Evolutionary conservation across 345 rosid genomes (phyloP), one percentile per base, ranked within the genome.

Genomic region (Carallia brachiata): DNA sequence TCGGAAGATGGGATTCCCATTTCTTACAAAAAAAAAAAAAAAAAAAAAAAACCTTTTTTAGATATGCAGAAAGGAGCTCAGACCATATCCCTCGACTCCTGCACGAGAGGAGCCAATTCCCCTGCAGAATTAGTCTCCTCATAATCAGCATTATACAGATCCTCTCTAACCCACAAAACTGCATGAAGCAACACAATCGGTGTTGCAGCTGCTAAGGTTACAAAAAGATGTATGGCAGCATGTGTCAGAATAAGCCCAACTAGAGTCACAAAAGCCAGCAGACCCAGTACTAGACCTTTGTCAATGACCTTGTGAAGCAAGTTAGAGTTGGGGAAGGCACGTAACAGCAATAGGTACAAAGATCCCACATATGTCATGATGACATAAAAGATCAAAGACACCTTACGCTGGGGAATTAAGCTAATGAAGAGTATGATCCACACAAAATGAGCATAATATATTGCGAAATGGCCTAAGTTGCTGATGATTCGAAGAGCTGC

Each of bases 111-210:
- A 55, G 47, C 27, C 58, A 65, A 48, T 2, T 60, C 79, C 34
- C 64, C 63, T 1, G 57, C 52, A 19, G 23, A 31, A 48, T 4
- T 6, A 3, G 19, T 52, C 63, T 56, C 66, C 27, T 75, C 78
- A 10, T 39, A 52, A 61, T 8, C 2, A 10, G 28, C 54, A 55
- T n/a, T 2, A 36, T 18, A 23, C 44, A 55, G 19, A 31, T 62
- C 65, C 18, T 68, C 77, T 19, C 31, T 75, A 7, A 73, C 61
- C 80, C 80, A 72, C 44, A 75, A 31, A 67, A 69, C 71, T 8
- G 80, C 77, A 10, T 80, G 83, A 54, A 73, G 67, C 63, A 76
- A 28, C 18, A 80, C 63, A 19, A 80, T 23, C 0, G 83, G 83
- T 1, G 23, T 7, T 12, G 80, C 40, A 2, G 63, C 78, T 5